Base-by-base conservation (phyloP, 441 rosid species). In the Populus hybrid region DNA sequence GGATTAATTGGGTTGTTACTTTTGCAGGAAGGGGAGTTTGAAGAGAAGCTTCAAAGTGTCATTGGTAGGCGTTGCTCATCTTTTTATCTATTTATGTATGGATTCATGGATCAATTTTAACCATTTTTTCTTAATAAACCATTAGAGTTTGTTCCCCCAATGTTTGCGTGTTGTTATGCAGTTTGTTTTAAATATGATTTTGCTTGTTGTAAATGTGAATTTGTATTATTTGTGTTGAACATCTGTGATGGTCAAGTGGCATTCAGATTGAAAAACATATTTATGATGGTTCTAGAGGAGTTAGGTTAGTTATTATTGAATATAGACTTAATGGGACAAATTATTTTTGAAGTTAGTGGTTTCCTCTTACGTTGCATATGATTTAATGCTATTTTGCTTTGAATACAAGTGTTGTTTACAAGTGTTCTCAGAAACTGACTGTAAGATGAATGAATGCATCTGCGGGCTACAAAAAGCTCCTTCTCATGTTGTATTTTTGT, bases 11-110 rank as follows among this genome's bases (percentile, higher is more conserved):
- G 50, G 23, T 63, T 28, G 73, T 74, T 20, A 65, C 36, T 40
- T 74, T 81, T 67, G 73, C 84, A 91, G 93, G 94, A 89, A 74
- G 89, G 88, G 66, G 90, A 90, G 81, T 65, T 77, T 72, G 86
- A 73, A 72, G 79, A 70, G 28, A 82, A 81, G 66, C 67, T 81
- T 76, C 86, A 75, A 64, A 68, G 12, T 75, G 77, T 74, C 57
- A 73, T 69, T 72, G 89, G 92, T 89, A 76, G 18, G 81, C 75
- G 9, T 32, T 24, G 57, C 35, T 59, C 72, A 5, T 57, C 20
- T n/a, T 67, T 66, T 77, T 35, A n/a, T 21, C 70, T 64, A 2
- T 30, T 30, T 28, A n/a, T 20, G 67, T 34, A 3, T 8, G 0
- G 14, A 12, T n/a, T 3, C 18, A 14, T 42, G 12, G 65, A 59